phyloP scores from a whole-genome alignment of 148 eudicot genomes.

The Linanthus parryae region DNA sequence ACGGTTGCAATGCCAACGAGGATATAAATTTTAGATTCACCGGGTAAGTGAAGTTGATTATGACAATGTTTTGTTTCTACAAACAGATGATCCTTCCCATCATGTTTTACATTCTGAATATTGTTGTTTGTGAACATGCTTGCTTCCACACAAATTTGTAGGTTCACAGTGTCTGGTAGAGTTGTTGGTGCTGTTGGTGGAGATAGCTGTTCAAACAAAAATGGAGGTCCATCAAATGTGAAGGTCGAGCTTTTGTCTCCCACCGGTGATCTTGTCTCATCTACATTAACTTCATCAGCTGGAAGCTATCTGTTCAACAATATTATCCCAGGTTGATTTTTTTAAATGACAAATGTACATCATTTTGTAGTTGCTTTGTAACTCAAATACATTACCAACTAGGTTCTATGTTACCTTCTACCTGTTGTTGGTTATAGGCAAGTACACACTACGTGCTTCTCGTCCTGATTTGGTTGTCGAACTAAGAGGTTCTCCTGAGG shows the following conservation, averaged over 20 bases:
- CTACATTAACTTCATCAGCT: slow-evolving; percentile 55
- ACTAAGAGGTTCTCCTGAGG: slow-evolving; percentile 76
- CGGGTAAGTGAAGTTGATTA: slow-evolving; percentile 45
- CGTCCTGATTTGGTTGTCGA: slow-evolving; percentile 67
- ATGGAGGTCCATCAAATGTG: slow-evolving; percentile 85
- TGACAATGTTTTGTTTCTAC: not conserved
- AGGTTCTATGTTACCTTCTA: not conserved
- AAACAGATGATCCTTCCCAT: not conserved
- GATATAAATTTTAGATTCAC: slow-evolving; percentile 95
- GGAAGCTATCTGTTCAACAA: slow-evolving; percentile 76
- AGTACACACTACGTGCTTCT: slow-evolving; percentile 69
- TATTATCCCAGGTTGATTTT: slow-evolving; percentile 66
- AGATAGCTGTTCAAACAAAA: slow-evolving; percentile 57
- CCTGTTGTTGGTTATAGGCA: slow-evolving; percentile 46
- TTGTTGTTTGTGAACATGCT: not conserved
- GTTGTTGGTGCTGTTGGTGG: slow-evolving; percentile 90
- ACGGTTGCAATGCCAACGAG: slow-evolving; percentile 92
- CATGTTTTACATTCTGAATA: slow-evolving; percentile 2
- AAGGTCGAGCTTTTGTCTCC: slow-evolving; percentile 72
- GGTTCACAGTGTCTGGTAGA: slow-evolving; percentile 84
- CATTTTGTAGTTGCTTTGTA: not conserved
- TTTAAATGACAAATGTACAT: not conserved
- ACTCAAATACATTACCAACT: not conserved
- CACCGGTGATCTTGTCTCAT: slow-evolving; percentile 55
- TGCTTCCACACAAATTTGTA: slow-evolving; percentile 19